Evolutionary conservation across 805 yeast species (phyloP).

Genomic region (Sugiyamaella smithiae): DNA sequence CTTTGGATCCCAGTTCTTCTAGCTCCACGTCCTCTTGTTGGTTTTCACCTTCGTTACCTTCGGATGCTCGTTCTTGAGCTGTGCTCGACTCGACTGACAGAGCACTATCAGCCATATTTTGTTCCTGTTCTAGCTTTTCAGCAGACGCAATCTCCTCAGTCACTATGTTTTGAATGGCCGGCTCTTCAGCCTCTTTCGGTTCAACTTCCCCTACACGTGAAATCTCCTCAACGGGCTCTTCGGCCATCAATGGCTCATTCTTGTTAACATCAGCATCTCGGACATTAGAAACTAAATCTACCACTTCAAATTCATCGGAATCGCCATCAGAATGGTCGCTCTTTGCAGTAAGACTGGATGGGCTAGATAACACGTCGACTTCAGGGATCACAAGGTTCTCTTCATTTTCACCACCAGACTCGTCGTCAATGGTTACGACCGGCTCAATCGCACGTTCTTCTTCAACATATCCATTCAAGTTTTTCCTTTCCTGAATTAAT

Average conservation of each 20-base stretch:
- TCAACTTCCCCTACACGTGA: neutral
- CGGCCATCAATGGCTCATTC: neutral
- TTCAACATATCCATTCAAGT: neutral
- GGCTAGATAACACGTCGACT: no score
- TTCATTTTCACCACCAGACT: neutral
- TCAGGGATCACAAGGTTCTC: neutral
- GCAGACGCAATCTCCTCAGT: neutral
- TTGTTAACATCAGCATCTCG: neutral
- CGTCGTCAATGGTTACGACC: neutral
- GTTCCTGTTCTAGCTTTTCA: neutral
- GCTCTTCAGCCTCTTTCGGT: neutral
- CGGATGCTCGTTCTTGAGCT: slow-evolving; percentile 4
- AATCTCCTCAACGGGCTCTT: neutral
- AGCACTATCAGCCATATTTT: neutral
- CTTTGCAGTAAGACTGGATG: no score
- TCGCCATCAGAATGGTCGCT: neutral
- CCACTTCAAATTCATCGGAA: neutral
- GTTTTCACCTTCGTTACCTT: neutral
- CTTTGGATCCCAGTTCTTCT: slow-evolving; percentile 15
- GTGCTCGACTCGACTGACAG: neutral
- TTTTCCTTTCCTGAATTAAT: neutral
- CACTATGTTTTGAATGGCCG: neutral
- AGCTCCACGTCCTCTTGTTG: slow-evolving; percentile 12
- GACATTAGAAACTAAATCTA: neutral
- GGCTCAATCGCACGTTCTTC: neutral